phyloP scores from a whole-genome alignment of 2,329 filamentous ascomycete genomes.

The Elsinoe perseae region DNA sequence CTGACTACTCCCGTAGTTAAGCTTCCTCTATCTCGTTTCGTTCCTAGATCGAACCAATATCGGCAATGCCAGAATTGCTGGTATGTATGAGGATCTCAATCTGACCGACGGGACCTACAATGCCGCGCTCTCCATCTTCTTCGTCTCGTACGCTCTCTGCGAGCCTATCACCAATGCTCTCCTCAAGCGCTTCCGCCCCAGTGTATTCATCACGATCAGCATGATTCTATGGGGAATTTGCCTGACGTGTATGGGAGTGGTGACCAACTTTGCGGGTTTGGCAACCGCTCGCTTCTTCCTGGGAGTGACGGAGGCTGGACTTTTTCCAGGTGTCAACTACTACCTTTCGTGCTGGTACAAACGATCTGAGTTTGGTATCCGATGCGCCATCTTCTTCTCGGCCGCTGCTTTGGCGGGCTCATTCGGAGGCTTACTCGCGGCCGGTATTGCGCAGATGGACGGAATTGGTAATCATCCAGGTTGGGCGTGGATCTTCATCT shows the following conservation, averaged over 20 bases:
- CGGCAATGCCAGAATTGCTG: constrained; percentile 60
- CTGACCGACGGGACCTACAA: constrained; percentile 64
- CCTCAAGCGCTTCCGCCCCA: constrained; percentile 67
- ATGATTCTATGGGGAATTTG: constrained; percentile 65
- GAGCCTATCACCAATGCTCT: constrained; percentile 73
- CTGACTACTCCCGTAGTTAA: constrained; percentile 40
- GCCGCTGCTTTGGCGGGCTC: constrained; percentile 72
- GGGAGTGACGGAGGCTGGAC: constrained; percentile 25
- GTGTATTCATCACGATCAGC: constrained; percentile 71
- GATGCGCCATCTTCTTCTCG: constrained; percentile 76
- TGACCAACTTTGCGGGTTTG: constrained; percentile 25
- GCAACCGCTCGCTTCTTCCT: constrained; percentile 27
- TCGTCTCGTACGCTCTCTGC: constrained; percentile 74
- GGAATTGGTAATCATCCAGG: constrained; percentile 45
- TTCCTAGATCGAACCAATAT: constrained; percentile 70
- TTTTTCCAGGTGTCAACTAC: constrained; percentile 67
- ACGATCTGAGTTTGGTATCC: constrained; percentile 68
- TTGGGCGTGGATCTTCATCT: constrained; percentile 41
- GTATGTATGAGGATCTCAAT: constrained; percentile 50
- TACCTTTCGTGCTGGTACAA: constrained; percentile 82
- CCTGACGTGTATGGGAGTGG: constrained; percentile 48
- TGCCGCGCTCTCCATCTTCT: constrained; percentile 70
- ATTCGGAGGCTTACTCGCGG: constrained; percentile 66
- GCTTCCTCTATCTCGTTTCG: constrained; percentile 63
- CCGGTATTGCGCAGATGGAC: constrained; percentile 62